These are phyloP conservation scores for Gleditsia sinensis DNA, from an alignment of 306 rosid species.

Conservation along the genomic window DNA sequence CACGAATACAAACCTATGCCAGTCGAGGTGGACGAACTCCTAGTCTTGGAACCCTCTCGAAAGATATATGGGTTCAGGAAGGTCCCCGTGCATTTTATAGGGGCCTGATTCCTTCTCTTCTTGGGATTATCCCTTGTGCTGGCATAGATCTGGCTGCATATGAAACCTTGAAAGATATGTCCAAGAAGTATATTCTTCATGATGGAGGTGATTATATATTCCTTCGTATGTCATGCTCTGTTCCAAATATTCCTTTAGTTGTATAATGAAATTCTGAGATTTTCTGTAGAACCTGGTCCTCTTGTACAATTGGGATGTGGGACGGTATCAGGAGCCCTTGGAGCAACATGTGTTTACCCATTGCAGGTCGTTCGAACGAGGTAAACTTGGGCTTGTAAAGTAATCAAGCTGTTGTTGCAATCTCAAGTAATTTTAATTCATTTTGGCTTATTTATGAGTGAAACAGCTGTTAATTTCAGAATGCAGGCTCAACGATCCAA, in stretches of 20 bases:
- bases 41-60: conserved; percentile 60
- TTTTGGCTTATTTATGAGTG: background rate
- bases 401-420: background rate
- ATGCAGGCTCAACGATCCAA: conserved; percentile 67
- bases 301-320: conserved; percentile 76
- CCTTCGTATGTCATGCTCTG: conserved; percentile 2
- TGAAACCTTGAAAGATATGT: conserved; percentile 88
- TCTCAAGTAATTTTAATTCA: background rate
- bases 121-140: conserved; percentile 93
- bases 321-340: conserved; percentile 73
- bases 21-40: conserved; percentile 66
- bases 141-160: conserved; percentile 94
- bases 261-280: conserved; percentile 28
- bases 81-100: conserved; percentile 92
- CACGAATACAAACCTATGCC: conserved; percentile 72
- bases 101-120: conserved; percentile 86
- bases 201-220: conserved; percentile 49
- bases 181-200: conserved; percentile 62
- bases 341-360: conserved; percentile 81
- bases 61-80: conserved; percentile 80
- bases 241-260: conserved; percentile 20
- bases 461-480: conserved; percentile 40
- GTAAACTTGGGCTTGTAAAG: conserved; percentile 34
- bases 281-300: conserved; percentile 66
- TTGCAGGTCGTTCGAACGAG: conserved; percentile 80